Conservation (phyloP, 441 rosid species). For the Breynia disticha region DNA sequence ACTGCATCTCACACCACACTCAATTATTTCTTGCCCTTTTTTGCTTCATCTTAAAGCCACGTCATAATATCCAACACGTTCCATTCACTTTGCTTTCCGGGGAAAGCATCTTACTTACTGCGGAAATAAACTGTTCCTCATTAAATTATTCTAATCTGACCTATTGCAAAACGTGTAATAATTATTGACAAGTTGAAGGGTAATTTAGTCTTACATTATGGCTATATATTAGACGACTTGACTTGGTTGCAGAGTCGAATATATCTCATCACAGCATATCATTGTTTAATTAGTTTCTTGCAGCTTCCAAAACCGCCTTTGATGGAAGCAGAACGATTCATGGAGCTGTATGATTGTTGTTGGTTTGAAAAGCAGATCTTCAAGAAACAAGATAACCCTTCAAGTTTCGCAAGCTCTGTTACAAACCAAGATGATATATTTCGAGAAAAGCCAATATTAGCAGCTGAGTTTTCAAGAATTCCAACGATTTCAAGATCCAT, state of each 20-base stretch:
- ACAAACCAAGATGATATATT: constrained; percentile 16
- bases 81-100: constrained; percentile 17
- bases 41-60: constrained; percentile 25
- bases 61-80: constrained; percentile 14
- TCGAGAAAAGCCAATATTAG: constrained; percentile 13
- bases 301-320: constrained; percentile 13
- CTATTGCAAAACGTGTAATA: constrained; percentile 26
- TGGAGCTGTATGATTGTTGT: constrained; percentile 30
- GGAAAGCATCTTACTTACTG: constrained; percentile 21
- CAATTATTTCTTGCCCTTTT: not conserved
- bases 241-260: not conserved
- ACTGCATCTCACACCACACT: no score
- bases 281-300: not conserved
- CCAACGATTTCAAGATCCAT: constrained; percentile 36
- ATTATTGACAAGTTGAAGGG: constrained; percentile 8
- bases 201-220: constrained; percentile 3
- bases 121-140: constrained; percentile 1
- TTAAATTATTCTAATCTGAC: not conserved
- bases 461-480: constrained; percentile 17
- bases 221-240: not conserved
- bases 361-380: constrained; percentile 41
- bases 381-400: constrained; percentile 15
- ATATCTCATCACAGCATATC: constrained; percentile 10
- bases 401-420: constrained; percentile 8
- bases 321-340: constrained; percentile 24